These are phyloP conservation scores for Arthrobotrys conoides DNA, from an alignment of 2,329 filamentous ascomycete genomes.

Conservation along the genomic window DNA sequence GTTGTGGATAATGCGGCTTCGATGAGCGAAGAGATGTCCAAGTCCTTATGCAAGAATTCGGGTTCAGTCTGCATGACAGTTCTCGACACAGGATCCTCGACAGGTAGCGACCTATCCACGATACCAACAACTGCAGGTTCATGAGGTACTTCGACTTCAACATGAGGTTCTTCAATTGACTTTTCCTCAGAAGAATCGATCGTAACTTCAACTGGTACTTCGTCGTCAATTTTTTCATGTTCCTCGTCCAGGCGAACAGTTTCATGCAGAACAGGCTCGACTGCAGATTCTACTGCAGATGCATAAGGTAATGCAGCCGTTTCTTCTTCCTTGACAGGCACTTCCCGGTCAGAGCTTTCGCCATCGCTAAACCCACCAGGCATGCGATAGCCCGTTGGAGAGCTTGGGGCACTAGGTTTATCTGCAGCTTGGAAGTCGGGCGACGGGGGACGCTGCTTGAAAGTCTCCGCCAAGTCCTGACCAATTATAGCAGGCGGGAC, in stretches of 20 bases:
- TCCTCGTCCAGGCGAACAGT: not conserved
- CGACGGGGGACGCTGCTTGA: conserved; percentile 31
- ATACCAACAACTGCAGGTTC: conserved; percentile 6
- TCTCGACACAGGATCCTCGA: conserved; percentile 24
- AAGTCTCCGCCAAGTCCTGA: conserved; percentile 25
- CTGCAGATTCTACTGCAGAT: conserved; percentile 14
- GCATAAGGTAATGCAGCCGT: conserved; percentile 11
- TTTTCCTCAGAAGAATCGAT: not conserved
- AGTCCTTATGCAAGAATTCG: conserved; percentile 19
- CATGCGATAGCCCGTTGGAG: conserved; percentile 38
- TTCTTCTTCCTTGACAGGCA: conserved; percentile 18
- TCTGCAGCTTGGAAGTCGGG: conserved; percentile 40
- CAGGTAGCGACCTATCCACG: not conserved
- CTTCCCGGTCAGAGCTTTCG: conserved; percentile 35
- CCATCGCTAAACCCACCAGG: conserved; percentile 51
- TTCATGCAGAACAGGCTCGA: conserved; percentile 17
- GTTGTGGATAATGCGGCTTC: conserved; percentile 51
- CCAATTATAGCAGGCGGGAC: conserved; percentile 43
- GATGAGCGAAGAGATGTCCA: conserved; percentile 49
- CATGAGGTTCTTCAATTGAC: conserved; percentile 12
- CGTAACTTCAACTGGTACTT: conserved; percentile 3
- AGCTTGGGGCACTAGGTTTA: conserved; percentile 37
- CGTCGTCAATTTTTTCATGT: conserved; percentile 5
- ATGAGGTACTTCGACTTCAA: conserved; percentile 26
- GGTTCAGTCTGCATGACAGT: conserved; percentile 23